A percentile compares a stretch with the other conserved stretches of the same genome.
These are phyloP conservation scores for Tremella yokohamensis DNA, from an alignment of 768 basidiomycete species.

Conservation along the genomic window DNA sequence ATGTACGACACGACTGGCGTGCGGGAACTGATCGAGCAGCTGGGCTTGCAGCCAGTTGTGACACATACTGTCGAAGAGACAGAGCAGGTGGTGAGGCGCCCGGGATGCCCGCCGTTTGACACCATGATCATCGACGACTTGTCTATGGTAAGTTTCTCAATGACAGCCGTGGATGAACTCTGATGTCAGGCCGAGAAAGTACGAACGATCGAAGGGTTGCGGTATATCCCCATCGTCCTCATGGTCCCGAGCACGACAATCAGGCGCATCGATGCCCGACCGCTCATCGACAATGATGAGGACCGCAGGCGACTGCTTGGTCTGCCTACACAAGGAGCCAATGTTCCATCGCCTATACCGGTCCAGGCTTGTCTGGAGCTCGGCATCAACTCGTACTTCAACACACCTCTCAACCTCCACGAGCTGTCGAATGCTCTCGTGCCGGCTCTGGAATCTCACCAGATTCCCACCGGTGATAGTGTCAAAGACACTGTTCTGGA, in stretches of 20 bases:
- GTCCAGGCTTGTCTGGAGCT: conserved; percentile 97
- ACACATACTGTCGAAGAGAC: conserved; percentile 77
- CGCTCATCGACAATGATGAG: conserved; percentile 49
- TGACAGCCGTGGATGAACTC: not conserved
- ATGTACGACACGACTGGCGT: conserved; percentile 71
- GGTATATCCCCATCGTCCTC: conserved; percentile 94
- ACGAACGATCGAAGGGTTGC: conserved; percentile 85
- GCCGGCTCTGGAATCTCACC: conserved; percentile 90
- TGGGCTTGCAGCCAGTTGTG: conserved; percentile 72
- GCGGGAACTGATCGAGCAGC: conserved; percentile 68
- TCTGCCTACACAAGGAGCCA: conserved; percentile 43
- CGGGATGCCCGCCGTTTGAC: conserved; percentile 81
- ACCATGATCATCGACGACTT: conserved; percentile 93
- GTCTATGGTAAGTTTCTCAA: conserved; percentile 55
- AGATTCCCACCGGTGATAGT: conserved; percentile 78
- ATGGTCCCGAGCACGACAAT: conserved; percentile 70
- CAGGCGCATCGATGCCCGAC: conserved; percentile 37
- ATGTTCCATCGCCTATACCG: conserved; percentile 52
- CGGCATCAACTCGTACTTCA: conserved; percentile 91
- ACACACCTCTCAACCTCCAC: conserved; percentile 79
- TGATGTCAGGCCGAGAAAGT: conserved; percentile 71
- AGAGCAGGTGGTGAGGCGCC: conserved; percentile 54
- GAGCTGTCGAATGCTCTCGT: conserved; percentile 89
- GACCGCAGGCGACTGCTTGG: conserved; percentile 41
- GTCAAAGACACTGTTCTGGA: conserved; percentile 84